phyloP scores from a whole-genome alignment of 371 early-diverging fungal genomes.

The Cladochytrium tenue region DNA sequence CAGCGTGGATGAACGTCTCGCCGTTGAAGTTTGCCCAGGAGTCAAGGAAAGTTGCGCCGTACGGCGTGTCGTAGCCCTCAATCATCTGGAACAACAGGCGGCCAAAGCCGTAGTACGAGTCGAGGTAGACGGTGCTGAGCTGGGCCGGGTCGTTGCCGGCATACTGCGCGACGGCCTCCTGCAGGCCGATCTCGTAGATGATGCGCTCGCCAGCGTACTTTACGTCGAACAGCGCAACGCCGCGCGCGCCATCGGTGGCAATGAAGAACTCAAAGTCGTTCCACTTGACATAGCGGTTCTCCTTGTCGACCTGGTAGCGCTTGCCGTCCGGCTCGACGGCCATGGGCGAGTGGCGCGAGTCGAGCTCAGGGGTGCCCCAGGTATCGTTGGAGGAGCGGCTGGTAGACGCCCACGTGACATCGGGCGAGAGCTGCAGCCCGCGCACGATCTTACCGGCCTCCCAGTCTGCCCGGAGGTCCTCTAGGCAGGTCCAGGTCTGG shows the following conservation, averaged over 20 bases:
- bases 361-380: neutral
- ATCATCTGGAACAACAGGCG: conserved; percentile 10
- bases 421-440: neutral
- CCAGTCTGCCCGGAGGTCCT: conserved; percentile 3
- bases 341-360: neutral
- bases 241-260: conserved; percentile 5
- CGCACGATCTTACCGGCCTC: neutral
- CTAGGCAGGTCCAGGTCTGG: neutral
- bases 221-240: conserved; percentile 14
- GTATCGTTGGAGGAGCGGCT: neutral
- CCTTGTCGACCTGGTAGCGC: conserved; percentile 6
- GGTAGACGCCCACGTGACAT: conserved; percentile 1
- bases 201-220: conserved; percentile 12
- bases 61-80: conserved; percentile 17
- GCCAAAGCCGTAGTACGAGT: conserved; percentile 13
- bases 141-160: conserved; percentile 20
- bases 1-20: conserved; percentile 2
- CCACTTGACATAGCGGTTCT: conserved; percentile 8
- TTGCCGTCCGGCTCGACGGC: neutral
- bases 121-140: conserved; percentile 12
- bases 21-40: conserved; percentile 9
- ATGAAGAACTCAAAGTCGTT: conserved; percentile 10
- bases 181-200: conserved; percentile 14
- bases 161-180: conserved; percentile 20
- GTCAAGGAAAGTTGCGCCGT: conserved; percentile 14